These are phyloP conservation scores for Dactylellina leptospora DNA, from an alignment of 2,329 filamentous ascomycete species.

Conservation along the genomic window DNA sequence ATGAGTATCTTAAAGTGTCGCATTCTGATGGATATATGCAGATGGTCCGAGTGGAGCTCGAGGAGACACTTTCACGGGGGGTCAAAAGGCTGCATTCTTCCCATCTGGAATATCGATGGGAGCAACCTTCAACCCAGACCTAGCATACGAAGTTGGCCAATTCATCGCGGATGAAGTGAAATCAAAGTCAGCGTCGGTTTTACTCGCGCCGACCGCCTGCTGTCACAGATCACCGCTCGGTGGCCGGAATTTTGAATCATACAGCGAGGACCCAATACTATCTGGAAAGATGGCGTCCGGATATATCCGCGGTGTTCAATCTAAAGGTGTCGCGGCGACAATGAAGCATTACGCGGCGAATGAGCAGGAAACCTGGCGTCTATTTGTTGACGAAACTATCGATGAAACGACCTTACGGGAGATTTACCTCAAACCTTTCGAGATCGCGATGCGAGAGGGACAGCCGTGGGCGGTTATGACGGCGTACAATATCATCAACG, in stretches of 20 bases:
- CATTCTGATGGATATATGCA: too few species aligned
- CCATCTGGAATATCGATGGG: conserved; percentile 56
- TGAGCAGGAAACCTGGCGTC: conserved; percentile 74
- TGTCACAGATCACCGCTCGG: conserved; percentile 83
- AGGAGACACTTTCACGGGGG: conserved; percentile 54
- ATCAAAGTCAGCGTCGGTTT: conserved; percentile 64
- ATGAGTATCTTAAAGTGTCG: too few species aligned
- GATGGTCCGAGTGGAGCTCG: conserved; percentile 56
- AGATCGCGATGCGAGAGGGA: conserved; percentile 75
- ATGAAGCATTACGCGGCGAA: conserved; percentile 81
- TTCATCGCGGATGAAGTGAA: conserved; percentile 57
- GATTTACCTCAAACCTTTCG: conserved; percentile 77
- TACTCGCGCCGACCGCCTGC: conserved; percentile 71
- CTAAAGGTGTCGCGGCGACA: conserved; percentile 72
- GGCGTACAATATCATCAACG: conserved; percentile 74
- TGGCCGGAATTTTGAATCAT: conserved; percentile 87
- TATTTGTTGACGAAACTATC: conserved; percentile 72
- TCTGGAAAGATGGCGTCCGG: conserved; percentile 74
- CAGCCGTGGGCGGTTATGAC: conserved; percentile 75
- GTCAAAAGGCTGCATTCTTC: conserved; percentile 53
- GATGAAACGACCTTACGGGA: conserved; percentile 73
- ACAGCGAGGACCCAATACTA: conserved; percentile 75
- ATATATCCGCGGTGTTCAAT: conserved; percentile 71
- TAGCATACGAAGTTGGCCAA: conserved; percentile 56
- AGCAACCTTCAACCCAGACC: conserved; percentile 57